Evolutionary conservation across 306 rosid genomes (phyloP).

Genomic region (Hylodesmum podocarpum): DNA sequence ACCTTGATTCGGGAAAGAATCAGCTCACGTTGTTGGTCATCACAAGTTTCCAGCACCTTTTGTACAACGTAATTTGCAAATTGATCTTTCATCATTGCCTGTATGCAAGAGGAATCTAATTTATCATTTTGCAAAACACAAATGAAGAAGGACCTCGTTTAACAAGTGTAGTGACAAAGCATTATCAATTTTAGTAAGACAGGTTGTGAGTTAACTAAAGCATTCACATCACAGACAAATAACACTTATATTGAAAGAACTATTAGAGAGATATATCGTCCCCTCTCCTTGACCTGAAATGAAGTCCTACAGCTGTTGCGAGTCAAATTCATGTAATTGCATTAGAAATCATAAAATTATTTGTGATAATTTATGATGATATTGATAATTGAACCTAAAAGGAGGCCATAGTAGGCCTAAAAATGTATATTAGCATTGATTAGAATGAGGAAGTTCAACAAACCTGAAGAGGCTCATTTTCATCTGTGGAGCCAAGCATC

Average conservation of each 20-base stretch:
- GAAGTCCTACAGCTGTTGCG: neutral
- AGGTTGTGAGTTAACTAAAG: neutral
- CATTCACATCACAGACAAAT: neutral
- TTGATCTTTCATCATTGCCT: slow-evolving; percentile 96
- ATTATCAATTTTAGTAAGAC: neutral
- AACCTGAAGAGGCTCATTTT: slow-evolving; percentile 99
- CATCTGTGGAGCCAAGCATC: slow-evolving; percentile 98
- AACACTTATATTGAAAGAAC: neutral
- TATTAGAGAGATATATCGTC: neutral
- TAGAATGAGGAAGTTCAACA: neutral
- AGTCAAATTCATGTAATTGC: neutral
- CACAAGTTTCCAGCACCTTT: slow-evolving; percentile 95
- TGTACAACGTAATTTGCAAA: slow-evolving; percentile 96
- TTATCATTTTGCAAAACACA: neutral
- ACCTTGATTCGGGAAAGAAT: slow-evolving; percentile 93
- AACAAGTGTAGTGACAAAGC: neutral
- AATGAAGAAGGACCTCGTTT: neutral
- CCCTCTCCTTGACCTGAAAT: neutral
- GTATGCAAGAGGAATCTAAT: neutral
- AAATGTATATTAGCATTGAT: neutral
- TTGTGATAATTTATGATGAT: neutral
- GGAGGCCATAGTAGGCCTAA: neutral
- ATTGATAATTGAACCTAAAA: slow-evolving; percentile 7
- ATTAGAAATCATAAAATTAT: neutral
- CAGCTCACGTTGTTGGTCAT: slow-evolving; percentile 92